Evolutionary conservation across 1,284 basidiomycete genomes (phyloP).

Genomic region (Gomphus bonarii): DNA sequence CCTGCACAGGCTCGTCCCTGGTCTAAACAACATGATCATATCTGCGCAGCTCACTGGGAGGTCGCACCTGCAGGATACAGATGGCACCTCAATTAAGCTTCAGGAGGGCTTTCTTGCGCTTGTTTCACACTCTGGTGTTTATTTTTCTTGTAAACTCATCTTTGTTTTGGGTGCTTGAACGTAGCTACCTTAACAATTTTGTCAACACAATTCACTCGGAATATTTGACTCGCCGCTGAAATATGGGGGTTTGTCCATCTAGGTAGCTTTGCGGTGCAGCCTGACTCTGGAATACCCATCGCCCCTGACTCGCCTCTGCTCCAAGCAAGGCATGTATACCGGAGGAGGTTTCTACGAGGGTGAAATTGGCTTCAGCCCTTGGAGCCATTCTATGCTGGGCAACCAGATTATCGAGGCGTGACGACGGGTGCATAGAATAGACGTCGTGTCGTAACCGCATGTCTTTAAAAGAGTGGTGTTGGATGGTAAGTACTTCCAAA

Average conservation of each 20-base stretch:
- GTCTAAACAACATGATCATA: neutral
- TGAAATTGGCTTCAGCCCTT: too few relatives aligned
- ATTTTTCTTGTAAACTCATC: neutral
- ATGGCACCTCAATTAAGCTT: neutral
- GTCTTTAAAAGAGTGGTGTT: neutral
- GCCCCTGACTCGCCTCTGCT: too few relatives aligned
- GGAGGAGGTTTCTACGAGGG: too few relatives aligned
- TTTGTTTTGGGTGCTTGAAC: neutral
- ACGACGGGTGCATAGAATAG: too few relatives aligned
- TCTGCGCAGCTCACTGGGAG: neutral
- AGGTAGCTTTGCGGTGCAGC: too few relatives aligned
- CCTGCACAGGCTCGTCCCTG: neutral
- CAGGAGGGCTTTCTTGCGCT: too few relatives aligned
- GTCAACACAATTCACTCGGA: neutral
- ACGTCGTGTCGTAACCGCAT: too few relatives aligned
- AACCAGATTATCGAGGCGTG: too few relatives aligned
- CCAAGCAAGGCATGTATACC: too few relatives aligned
- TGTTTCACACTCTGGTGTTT: too few relatives aligned
- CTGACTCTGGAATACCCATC: slow-evolving; percentile 15
- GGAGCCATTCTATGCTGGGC: slow-evolving; percentile 12
- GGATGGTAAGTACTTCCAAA: neutral
- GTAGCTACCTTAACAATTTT: neutral
- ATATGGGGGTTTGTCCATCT: too few relatives aligned
- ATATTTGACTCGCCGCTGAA: too few relatives aligned
- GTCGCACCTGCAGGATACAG: neutral